Evolutionary conservation across 306 rosid genomes (phyloP).

Genomic region (Carpinus viminea): DNA sequence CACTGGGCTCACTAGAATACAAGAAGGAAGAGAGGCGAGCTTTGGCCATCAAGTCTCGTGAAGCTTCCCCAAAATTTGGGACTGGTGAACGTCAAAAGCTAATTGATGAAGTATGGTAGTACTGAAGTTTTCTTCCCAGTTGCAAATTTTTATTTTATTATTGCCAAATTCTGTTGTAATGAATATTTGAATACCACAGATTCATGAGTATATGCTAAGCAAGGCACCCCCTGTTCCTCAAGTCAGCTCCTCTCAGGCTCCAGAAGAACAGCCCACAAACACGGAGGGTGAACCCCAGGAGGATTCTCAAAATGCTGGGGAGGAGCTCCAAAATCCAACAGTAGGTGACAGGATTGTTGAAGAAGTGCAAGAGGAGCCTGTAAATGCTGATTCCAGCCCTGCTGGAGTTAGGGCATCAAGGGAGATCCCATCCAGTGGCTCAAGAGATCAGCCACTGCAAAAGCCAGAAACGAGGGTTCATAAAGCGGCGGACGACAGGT

Average conservation of each 20-base stretch:
- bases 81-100: constrained; percentile 81
- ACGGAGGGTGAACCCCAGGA: constrained; percentile 42
- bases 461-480: constrained; percentile 49
- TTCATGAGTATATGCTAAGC: constrained; percentile 84
- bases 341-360: constrained; percentile 52
- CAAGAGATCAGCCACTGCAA: constrained; percentile 43
- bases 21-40: constrained; percentile 83
- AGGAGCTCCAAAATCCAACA: constrained; percentile 40
- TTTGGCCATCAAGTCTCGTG: constrained; percentile 84
- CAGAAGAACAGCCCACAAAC: constrained; percentile 45
- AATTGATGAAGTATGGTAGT: constrained; percentile 55
- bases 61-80: constrained; percentile 73
- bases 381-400: constrained; percentile 34
- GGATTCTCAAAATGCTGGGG: constrained; percentile 37
- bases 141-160: not conserved
- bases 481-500: constrained; percentile 66
- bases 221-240: constrained; percentile 74
- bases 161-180: constrained; percentile 8
- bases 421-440: constrained; percentile 39
- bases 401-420: constrained; percentile 36
- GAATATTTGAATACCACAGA: constrained; percentile 38
- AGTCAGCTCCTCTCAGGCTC: constrained; percentile 38
- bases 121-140: not conserved
- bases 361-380: constrained; percentile 46
- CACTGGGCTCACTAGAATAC: constrained; percentile 89